Evolutionary conservation across 2,329 filamentous ascomycete genomes (phyloP), one percentile per base, ranked within the genome.

Genomic region (Aspergillus pseudoviridinutans): DNA sequence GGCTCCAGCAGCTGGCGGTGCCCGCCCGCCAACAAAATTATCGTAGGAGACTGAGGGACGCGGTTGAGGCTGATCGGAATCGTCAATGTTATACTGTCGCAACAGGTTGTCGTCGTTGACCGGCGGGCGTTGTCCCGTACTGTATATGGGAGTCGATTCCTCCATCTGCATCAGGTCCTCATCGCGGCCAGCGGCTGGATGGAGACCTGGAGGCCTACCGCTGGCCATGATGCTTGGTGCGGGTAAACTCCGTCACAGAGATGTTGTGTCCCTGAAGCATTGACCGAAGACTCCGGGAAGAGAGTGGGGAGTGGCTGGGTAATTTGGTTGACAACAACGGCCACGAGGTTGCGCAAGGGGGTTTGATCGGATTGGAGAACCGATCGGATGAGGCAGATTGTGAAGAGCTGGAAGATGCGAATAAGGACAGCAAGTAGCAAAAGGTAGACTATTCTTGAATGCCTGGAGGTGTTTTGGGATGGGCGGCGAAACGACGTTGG

Each of bases 41-140:
- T 97, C 93, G 76, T 97, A 97, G 58, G 92, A 96, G 53, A 93
- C 87, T 27, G 92, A 97, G 53, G 92, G 90, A 64, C 93, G 89
- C 57, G 86, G 77, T 60, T 84, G 83, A 50, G 82, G 78, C 65
- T 83, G 79, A 63, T 90, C 84, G 61, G 82, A 79, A 63, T 85
- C 81, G 68, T 90, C 82, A 70, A 88, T 86, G 68, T 89, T 84
- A 77, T 91, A 92, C 63, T 85, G 85, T 71, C 86, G 84, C 70
- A 93, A 79, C 50, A 96, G 80, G 64, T 92, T 87, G 64, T 95
- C 89, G 73, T 96, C 92, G 73, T 88, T 88, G 60, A 90, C 79
- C n/a, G 88, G 85, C 51, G 92, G 88, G 57, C 86, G 85, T 73
- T 92, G 88, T 61, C 91, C 91, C 64, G 82, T 83, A 72, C 83